Base-by-base conservation (phyloP, 371 early-diverging fungal species). In the Apophysomyces ossiformis region DNA sequence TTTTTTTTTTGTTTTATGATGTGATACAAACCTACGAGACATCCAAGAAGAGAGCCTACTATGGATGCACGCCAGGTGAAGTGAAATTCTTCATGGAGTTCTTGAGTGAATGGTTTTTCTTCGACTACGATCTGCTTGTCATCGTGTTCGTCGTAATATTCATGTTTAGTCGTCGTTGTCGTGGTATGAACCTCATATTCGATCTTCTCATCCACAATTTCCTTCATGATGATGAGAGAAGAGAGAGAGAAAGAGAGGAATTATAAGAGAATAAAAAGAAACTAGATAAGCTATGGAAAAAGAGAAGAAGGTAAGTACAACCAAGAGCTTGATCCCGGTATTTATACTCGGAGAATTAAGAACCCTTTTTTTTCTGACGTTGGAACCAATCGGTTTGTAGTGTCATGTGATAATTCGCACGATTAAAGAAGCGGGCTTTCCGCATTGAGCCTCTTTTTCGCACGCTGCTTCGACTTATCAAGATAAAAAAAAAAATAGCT, bases 31-130 rank as follows among this genome's bases (percentile, higher is more conserved):
- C 81, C 76, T 69, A 92, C 87, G 61, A 90, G 75, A 72, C 85
- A 85, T 60, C 92, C 92, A 32, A 92, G 68, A 0, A 92, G 60
- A 21, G 86, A 85, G 4, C 92, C 92, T 18, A 90, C 79, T 60
- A 90, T 77, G 44, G 85, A 67, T 16, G 92, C 80, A 46, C 92
- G 85, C 85, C 86, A 82, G n/a, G 82, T 84, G 32, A 84, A 84
- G 56, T 84, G 85, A 37, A 61, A 66, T 65, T 82, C 79, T 60
- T 79, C 79, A 8, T 70, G 37, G 11, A 69, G 9, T 7, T 69
- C 54, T 7, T 65, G 32, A 11, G 41, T 21, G 4, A 60, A 7
- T 37, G 65, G 35, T 15, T 37, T 73, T 54, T 60, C 62, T 35
- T 76, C 59, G 36, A 79, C 65, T 39, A 58, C 46, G 2, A 69